Evolutionary conservation across 306 rosid genomes (phyloP).

Genomic region (Cucurbita pepo): DNA sequence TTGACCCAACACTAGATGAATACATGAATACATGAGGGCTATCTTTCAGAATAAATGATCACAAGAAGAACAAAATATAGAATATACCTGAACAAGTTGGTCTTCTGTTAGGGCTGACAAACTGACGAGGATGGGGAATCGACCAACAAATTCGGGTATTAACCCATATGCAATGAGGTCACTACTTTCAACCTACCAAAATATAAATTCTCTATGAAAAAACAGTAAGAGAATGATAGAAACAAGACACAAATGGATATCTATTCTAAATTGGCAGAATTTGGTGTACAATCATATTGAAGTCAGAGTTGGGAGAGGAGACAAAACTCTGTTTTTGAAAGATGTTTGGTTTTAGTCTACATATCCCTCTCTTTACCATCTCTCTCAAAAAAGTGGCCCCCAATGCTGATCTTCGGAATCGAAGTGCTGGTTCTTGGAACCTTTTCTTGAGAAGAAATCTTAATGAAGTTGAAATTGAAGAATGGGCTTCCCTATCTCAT

Average conservation of each 20-base stretch:
- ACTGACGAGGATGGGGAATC: constrained; percentile 91
- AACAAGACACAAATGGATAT: not conserved
- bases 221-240: not conserved
- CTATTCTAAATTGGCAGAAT: no score
- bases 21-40: not conserved
- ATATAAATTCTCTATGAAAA: not conserved
- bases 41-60: not conserved
- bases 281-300: no score
- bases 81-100: constrained; percentile 76
- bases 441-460: no score
- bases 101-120: constrained; percentile 74
- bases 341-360: no score
- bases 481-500: no score
- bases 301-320: no score
- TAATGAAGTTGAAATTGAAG: no score
- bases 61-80: constrained; percentile 1
- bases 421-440: no score
- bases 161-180: constrained; percentile 91
- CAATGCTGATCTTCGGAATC: no score
- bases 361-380: no score
- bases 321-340: no score
- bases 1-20: not conserved
- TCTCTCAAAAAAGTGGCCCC: no score
- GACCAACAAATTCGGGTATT: constrained; percentile 95
- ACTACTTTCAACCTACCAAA: constrained; percentile 81